Conservation (phyloP, 495 filamentous ascomycete genomes). For the Daldinia caldariorum region DNA sequence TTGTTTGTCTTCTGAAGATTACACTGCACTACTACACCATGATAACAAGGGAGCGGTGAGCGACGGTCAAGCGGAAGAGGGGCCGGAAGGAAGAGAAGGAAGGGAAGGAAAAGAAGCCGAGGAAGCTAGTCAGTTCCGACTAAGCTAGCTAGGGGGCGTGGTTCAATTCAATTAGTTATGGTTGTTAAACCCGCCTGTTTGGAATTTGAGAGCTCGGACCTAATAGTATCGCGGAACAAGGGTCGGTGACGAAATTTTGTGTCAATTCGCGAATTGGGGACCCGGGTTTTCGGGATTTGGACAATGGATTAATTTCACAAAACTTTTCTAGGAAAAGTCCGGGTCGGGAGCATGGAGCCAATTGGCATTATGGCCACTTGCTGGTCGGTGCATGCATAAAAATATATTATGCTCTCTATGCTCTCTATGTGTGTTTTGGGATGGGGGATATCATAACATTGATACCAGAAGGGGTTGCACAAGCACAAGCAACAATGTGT, state of each 20-base stretch:
- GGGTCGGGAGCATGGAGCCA: constrained; percentile 19
- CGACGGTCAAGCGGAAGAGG: constrained; percentile 2
- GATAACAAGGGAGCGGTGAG: constrained; percentile 6
- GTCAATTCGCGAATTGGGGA: constrained; percentile 7
- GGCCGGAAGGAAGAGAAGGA: not conserved
- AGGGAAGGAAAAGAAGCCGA: not conserved
- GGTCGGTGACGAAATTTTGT: constrained; percentile 12
- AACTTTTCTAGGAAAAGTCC: constrained; percentile 21
- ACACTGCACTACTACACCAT: not conserved
- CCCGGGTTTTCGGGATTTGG: constrained; percentile 32
- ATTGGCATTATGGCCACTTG: constrained; percentile 20
- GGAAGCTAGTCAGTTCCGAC: not conserved
- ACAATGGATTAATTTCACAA: constrained; percentile 1
- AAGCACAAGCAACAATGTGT: not conserved
- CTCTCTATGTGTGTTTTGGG: constrained; percentile 9
- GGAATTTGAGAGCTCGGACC: not conserved
- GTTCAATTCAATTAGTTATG: no score
- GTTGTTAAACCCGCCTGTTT: no score
- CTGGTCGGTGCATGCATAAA: not conserved
- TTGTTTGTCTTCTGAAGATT: no score
- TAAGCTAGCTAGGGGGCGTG: not conserved
- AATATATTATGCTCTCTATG: not conserved
- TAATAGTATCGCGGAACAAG: not conserved
- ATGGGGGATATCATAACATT: not conserved
- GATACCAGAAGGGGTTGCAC: not conserved